Evolutionary conservation across 371 early-diverging fungal genomes (phyloP).

Genomic region (Apophysomyces ossiformis): DNA sequence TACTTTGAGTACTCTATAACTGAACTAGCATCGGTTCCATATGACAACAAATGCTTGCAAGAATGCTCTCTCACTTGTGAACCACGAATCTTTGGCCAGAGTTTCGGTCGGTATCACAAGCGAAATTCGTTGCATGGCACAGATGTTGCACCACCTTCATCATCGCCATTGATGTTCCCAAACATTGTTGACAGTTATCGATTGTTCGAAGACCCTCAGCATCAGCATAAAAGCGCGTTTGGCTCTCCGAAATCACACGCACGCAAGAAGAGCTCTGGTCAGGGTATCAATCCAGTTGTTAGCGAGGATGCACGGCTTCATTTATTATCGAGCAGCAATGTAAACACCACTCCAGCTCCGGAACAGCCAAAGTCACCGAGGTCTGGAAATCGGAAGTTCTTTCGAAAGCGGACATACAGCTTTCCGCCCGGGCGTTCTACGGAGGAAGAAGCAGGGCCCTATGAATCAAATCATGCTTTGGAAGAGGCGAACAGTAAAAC

Average conservation of each 20-base stretch:
- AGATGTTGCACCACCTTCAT: conserved; percentile 34
- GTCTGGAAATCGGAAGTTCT: conserved; percentile 24
- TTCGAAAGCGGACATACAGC: conserved; percentile 40
- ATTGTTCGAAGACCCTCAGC: conserved; percentile 29
- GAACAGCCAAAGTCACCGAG: conserved; percentile 18
- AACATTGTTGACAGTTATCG: conserved; percentile 44
- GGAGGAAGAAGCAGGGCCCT: not conserved
- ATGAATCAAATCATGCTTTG: conserved; percentile 21
- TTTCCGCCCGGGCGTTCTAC: conserved; percentile 41
- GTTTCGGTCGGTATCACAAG: conserved; percentile 35
- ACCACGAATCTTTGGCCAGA: conserved; percentile 59
- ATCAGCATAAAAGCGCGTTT: not conserved
- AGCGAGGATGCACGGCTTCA: conserved; percentile 7
- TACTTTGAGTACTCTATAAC: conserved; percentile 48
- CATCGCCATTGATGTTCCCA: conserved; percentile 49
- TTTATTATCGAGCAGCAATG: not conserved
- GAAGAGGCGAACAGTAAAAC: conserved; percentile 31
- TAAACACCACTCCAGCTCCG: not conserved
- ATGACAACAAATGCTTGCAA: conserved; percentile 48
- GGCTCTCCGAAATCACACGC: conserved; percentile 8
- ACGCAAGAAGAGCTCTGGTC: conserved; percentile 19
- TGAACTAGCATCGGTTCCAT: conserved; percentile 45
- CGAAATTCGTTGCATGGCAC: conserved; percentile 21
- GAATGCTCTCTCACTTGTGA: conserved; percentile 66
- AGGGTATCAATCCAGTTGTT: conserved; percentile 11